Evolutionary conservation across 2,329 filamentous ascomycete species (phyloP).

Genomic region (Ophiosphaerella korrae): DNA sequence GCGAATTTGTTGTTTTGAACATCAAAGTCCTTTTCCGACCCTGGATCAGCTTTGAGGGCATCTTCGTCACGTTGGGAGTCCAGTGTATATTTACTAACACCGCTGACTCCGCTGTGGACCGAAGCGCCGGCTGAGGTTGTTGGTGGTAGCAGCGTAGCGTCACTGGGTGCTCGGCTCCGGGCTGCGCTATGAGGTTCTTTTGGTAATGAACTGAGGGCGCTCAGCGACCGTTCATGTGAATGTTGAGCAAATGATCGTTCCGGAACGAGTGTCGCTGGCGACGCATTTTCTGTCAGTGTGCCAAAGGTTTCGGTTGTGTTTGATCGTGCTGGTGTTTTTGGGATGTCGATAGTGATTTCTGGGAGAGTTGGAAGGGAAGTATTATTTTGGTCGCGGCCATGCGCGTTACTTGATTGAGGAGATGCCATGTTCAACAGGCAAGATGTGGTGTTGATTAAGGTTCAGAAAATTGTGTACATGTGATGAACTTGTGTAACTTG

Average conservation of each 20-base stretch:
- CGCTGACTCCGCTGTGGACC: slow-evolving; percentile 20
- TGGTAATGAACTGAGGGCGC: slow-evolving; percentile 20
- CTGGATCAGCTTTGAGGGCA: slow-evolving; percentile 32
- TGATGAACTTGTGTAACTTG: slow-evolving; percentile 2
- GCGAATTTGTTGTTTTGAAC: slow-evolving; percentile 79
- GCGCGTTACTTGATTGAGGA: slow-evolving; percentile 15
- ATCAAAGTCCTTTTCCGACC: slow-evolving; percentile 64
- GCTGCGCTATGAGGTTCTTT: slow-evolving; percentile 11
- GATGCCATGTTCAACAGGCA: slow-evolving; percentile 32
- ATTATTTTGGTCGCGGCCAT: slow-evolving; percentile 18
- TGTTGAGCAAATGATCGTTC: slow-evolving; percentile 22
- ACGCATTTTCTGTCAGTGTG: slow-evolving; percentile 25
- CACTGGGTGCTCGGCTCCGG: slow-evolving; percentile 27
- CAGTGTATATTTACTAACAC: slow-evolving; percentile 24
- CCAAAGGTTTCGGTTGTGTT: slow-evolving; percentile 28
- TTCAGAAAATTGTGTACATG: not conserved
- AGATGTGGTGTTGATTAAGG: slow-evolving; percentile 10
- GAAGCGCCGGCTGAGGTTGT: slow-evolving; percentile 25
- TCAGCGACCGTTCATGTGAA: slow-evolving; percentile 21
- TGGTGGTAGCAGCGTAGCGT: slow-evolving; percentile 28
- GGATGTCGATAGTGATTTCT: slow-evolving; percentile 32
- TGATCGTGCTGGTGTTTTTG: slow-evolving; percentile 22
- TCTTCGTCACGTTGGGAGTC: slow-evolving; percentile 29
- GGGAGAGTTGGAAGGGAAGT: slow-evolving; percentile 23
- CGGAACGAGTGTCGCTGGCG: slow-evolving; percentile 28